Evolutionary conservation across 352 stramenopile genomes (phyloP).

Genomic region (Phytophthora hybrid): DNA sequence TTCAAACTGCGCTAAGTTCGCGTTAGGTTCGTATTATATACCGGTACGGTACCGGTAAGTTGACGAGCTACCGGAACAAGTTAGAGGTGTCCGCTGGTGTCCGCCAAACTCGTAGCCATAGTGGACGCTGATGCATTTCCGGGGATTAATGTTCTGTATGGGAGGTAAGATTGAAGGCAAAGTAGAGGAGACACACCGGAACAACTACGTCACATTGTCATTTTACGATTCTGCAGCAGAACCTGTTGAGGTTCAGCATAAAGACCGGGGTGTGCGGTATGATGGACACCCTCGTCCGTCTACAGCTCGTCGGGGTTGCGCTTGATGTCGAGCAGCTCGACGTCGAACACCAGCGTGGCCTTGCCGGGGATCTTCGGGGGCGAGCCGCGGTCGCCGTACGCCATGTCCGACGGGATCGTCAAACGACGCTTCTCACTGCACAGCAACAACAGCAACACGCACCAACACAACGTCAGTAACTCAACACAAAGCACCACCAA

Average conservation of each 20-base stretch:
- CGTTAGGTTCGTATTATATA: slow-evolving; percentile 19
- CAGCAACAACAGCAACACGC: slow-evolving; percentile 5
- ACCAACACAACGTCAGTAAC: slow-evolving; percentile 4
- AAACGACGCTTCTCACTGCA: slow-evolving; percentile 87
- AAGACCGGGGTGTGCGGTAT: slow-evolving; percentile 10
- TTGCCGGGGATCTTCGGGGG: slow-evolving; percentile 94
- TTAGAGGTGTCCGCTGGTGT: neutral
- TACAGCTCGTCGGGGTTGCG: slow-evolving; percentile 70
- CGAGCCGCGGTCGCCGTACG: slow-evolving; percentile 94
- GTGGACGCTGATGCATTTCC: too few species aligned
- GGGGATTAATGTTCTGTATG: too few species aligned
- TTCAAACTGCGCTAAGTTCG: slow-evolving; percentile 31
- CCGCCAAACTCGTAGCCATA: neutral
- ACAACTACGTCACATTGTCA: slow-evolving; percentile 32
- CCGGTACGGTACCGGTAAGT: neutral
- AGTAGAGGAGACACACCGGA: neutral
- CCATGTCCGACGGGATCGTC: slow-evolving; percentile 90
- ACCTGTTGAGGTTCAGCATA: neutral
- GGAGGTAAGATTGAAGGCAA: neutral
- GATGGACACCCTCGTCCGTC: slow-evolving; percentile 6
- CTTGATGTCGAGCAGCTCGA: slow-evolving; percentile 97
- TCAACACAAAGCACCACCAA: neutral
- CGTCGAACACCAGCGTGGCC: slow-evolving; percentile 96
- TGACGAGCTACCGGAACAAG: too few species aligned
- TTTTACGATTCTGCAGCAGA: slow-evolving; percentile 11